A percentile compares a stretch with the other conserved stretches of the same genome.
Conservation (phyloP, 1,139 yeast species). For the Protomyces pachydermus region DNA sequence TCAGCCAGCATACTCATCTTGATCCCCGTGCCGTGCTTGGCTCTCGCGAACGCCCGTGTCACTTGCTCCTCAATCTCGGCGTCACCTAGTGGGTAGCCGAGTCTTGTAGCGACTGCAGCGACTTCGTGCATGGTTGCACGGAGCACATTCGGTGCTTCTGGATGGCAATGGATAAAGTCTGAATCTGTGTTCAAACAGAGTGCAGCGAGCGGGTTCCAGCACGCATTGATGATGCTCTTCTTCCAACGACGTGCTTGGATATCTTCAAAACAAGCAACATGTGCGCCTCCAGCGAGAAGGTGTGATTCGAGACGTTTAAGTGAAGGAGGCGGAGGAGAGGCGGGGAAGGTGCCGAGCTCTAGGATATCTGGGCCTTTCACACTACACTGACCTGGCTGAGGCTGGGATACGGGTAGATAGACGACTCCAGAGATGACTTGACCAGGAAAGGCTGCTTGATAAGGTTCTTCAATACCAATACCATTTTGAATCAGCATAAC, state of each 20-base stretch:
- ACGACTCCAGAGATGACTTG: conserved; percentile 62
- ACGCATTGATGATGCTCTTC: conserved; percentile 64
- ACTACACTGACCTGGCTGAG: conserved; percentile 48
- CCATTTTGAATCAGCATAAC: conserved; percentile 70
- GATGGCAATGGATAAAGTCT: conserved; percentile 42
- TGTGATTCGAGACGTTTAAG: conserved; percentile 25
- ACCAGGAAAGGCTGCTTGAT: conserved; percentile 53
- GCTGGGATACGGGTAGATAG: conserved; percentile 59
- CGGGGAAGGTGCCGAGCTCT: conserved; percentile 51
- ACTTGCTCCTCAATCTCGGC: conserved; percentile 47
- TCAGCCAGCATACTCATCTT: conserved; percentile 61
- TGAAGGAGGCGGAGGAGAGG: conserved; percentile 6
- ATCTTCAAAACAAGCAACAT: background rate
- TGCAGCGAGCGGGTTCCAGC: conserved; percentile 56
- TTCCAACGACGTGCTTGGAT: conserved; percentile 54
- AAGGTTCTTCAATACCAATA: conserved; percentile 60
- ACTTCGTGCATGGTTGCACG: conserved; percentile 66
- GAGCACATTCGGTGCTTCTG: conserved; percentile 37
- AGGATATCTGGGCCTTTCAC: conserved; percentile 52
- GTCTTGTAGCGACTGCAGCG: conserved; percentile 52
- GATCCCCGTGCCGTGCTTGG: conserved; percentile 62
- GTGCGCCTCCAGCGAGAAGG: conserved; percentile 10
- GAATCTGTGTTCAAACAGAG: conserved; percentile 49
- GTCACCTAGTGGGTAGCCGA: conserved; percentile 51
- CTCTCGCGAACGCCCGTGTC: conserved; percentile 42